Evolutionary conservation across 2,329 filamentous ascomycete genomes (phyloP).

Genomic region (Cordyceps fumosorosea): DNA sequence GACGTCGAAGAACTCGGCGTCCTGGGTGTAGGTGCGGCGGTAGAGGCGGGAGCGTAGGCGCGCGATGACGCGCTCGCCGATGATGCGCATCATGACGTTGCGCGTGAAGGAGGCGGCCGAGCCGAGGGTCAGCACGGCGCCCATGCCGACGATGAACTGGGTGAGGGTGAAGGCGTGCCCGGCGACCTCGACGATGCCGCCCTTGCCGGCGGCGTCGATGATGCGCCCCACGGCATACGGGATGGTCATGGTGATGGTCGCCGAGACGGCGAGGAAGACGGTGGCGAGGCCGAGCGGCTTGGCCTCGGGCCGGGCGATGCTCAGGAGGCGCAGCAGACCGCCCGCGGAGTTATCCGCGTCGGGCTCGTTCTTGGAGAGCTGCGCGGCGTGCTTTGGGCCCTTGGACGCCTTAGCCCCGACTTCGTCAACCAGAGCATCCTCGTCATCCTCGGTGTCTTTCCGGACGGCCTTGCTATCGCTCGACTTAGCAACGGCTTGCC

Average conservation of each 20-base stretch:
- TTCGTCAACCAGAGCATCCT: conserved; percentile 45
- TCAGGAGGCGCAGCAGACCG: conserved; percentile 76
- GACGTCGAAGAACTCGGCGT: conserved; percentile 98
- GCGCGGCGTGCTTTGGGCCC: conserved; percentile 79
- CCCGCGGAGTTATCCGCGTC: conserved; percentile 52
- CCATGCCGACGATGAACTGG: conserved; percentile 83
- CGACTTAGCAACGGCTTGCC: not conserved
- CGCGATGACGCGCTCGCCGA: conserved; percentile 91
- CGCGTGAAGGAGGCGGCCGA: conserved; percentile 89
- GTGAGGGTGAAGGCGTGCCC: conserved; percentile 79
- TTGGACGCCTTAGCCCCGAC: conserved; percentile 33
- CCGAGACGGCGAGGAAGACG: conserved; percentile 81
- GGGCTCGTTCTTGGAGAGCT: conserved; percentile 75
- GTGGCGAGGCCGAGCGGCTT: conserved; percentile 74
- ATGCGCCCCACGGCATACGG: conserved; percentile 96
- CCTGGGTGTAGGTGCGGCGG: conserved; percentile 84
- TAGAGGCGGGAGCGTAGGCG: conserved; percentile 88
- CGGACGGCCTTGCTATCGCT: conserved; percentile 32
- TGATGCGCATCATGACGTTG: conserved; percentile 86
- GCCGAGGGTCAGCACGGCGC: conserved; percentile 68
- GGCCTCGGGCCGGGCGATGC: conserved; percentile 80
- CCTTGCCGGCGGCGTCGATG: conserved; percentile 80
- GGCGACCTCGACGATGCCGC: conserved; percentile 55
- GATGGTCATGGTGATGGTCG: conserved; percentile 88
- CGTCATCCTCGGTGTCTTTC: conserved; percentile 67